Conservation (phyloP, 805 yeast species). For the Cyberlindnera galapagoensis region DNA sequence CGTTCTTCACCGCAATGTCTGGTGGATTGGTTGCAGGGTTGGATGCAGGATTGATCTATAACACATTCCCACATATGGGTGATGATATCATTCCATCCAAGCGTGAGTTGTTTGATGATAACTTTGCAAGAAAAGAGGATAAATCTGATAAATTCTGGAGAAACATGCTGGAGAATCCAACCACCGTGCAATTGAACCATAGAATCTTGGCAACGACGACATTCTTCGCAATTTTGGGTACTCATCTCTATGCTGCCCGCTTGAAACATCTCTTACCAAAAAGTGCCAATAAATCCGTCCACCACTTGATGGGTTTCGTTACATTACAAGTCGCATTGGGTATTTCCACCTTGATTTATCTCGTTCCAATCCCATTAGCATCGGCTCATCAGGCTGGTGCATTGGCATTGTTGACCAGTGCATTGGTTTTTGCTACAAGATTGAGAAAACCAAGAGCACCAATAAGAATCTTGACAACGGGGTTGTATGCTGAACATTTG, state of each 20-base stretch:
- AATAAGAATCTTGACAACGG: slow-evolving; percentile 30
- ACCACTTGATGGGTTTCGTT: slow-evolving; percentile 75
- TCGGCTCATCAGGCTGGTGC: slow-evolving; percentile 98
- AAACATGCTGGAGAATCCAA: slow-evolving; percentile 89
- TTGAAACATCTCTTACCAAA: slow-evolving; percentile 52
- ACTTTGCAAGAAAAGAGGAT: slow-evolving; percentile 61
- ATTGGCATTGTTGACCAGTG: slow-evolving; percentile 73
- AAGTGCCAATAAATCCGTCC: slow-evolving; percentile 49
- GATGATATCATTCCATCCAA: slow-evolving; percentile 67
- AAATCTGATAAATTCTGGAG: slow-evolving; percentile 81
- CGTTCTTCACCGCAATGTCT: slow-evolving; percentile 89
- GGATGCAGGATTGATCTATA: slow-evolving; percentile 95
- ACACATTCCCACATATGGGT: slow-evolving; percentile 97
- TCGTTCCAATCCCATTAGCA: slow-evolving; percentile 90
- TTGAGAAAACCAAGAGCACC: slow-evolving; percentile 51
- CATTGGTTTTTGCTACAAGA: slow-evolving; percentile 55
- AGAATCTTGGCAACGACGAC: slow-evolving; percentile 80
- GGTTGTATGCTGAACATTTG: slow-evolving; percentile 26
- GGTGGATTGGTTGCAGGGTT: slow-evolving; percentile 98
- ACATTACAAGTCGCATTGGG: slow-evolving; percentile 82
- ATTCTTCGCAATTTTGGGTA: slow-evolving; percentile 59
- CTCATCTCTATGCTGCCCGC: slow-evolving; percentile 62
- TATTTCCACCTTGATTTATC: slow-evolving; percentile 72
- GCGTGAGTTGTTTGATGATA: slow-evolving; percentile 73
- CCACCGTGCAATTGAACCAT: slow-evolving; percentile 91